phyloP scores from a whole-genome alignment of 2,329 filamentous ascomycete genomes.

The Hirsutella rhossiliensis region DNA sequence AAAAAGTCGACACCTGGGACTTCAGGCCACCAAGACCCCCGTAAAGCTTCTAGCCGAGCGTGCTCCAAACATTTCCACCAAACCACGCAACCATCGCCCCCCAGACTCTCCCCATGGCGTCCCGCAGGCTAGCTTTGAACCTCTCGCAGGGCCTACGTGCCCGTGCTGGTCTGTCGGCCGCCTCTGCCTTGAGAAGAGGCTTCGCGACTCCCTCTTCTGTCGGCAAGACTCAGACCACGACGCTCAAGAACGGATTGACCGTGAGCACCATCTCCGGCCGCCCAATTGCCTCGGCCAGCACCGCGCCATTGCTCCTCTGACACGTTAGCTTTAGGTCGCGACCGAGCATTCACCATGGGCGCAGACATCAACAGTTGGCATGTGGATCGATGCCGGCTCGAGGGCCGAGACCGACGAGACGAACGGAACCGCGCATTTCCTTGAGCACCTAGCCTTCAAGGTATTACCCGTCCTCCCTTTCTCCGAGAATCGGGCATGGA shows the following conservation, averaged over 20 bases:
- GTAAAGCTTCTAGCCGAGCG: slow-evolving; percentile 33
- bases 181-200: slow-evolving; percentile 68
- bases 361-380: slow-evolving; percentile 94
- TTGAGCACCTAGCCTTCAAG: slow-evolving; percentile 99
- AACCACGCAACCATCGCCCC: slow-evolving; percentile 41
- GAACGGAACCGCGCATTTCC: slow-evolving; percentile 98
- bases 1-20: slow-evolving; percentile 19
- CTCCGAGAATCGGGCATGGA: background rate
- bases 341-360: slow-evolving; percentile 97
- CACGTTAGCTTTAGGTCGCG: slow-evolving; percentile 55
- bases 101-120: slow-evolving; percentile 66
- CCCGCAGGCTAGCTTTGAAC: slow-evolving; percentile 92
- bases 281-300: slow-evolving; percentile 24
- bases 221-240: slow-evolving; percentile 89
- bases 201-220: slow-evolving; percentile 77
- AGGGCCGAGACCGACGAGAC: slow-evolving; percentile 96
- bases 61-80: slow-evolving; percentile 36
- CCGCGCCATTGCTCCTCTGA: slow-evolving; percentile 13
- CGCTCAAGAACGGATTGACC: slow-evolving; percentile 93
- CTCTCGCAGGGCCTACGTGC: slow-evolving; percentile 81
- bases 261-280: slow-evolving; percentile 37
- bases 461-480: slow-evolving; percentile 34
- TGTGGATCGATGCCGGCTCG: slow-evolving; percentile 99
- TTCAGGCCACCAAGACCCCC: slow-evolving; percentile 31
- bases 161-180: slow-evolving; percentile 70